These are phyloP conservation scores for Plasmodium gallinaceum DNA, from an alignment of 169 alveolate species.

Conservation along the genomic window DNA sequence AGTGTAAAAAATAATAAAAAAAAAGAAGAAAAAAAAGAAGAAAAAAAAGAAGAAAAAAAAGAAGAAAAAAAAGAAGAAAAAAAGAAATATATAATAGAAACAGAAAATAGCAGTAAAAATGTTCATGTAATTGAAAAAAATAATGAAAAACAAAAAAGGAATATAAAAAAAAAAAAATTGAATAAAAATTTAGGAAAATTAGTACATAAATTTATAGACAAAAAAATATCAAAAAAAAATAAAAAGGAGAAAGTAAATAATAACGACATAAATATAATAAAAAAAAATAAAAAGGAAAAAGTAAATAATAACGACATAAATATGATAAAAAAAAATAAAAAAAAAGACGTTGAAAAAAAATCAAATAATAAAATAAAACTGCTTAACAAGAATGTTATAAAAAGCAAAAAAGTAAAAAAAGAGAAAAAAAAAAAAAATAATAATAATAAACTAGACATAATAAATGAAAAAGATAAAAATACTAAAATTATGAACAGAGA, in stretches of 20 bases:
- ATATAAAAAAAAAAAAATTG: background rate
- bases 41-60: background rate
- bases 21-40: conserved; percentile 4
- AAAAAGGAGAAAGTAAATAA: background rate
- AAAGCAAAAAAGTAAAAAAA: background rate
- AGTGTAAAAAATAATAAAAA: background rate
- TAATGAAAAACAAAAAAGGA: no score
- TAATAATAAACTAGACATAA: no score
- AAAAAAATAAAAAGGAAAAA: conserved; percentile 1
- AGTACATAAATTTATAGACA: no score
- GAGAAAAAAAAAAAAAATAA: background rate
- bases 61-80: background rate
- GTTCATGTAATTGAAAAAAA: no score
- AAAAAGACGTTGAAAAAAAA: background rate
- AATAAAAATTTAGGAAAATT: no score
- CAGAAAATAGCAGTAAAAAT: no score
- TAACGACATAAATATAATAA: background rate
- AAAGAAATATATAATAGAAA: background rate
- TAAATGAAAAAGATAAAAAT: background rate
- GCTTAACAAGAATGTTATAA: background rate
- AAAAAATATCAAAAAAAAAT: background rate
- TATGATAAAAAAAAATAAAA: conserved; percentile 6
- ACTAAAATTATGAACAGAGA: background rate
- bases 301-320: background rate
- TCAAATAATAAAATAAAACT: background rate